Evolutionary conservation across 2,329 filamentous ascomycete species (phyloP).

Genomic region (Xylaria multiplex): DNA sequence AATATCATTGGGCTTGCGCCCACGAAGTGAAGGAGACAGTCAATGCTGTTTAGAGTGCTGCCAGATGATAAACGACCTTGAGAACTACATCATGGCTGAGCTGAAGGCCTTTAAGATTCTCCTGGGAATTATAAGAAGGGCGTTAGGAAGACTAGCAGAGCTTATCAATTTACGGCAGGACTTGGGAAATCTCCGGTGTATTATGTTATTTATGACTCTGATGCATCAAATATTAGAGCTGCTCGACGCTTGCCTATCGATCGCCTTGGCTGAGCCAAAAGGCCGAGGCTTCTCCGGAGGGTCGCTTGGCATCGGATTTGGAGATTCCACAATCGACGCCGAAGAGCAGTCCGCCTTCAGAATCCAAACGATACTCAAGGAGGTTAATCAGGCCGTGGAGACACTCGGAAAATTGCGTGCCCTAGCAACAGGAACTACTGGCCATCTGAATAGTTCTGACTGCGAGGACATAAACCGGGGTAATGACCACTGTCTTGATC

Average conservation of each 20-base stretch:
- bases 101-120: slow-evolving; percentile 29
- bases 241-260: not conserved
- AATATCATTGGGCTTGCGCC: slow-evolving; percentile 11
- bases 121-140: slow-evolving; percentile 18
- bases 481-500: no score
- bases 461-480: no score
- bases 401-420: no score
- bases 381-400: no score
- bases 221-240: slow-evolving; percentile 35
- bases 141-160: slow-evolving; percentile 13
- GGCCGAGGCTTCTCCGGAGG: no score
- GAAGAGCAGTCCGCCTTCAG: no score
- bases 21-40: slow-evolving; percentile 24
- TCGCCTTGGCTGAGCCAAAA: no score
- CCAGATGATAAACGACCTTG: slow-evolving; percentile 31
- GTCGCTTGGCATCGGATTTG: no score
- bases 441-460: no score
- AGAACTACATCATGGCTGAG: slow-evolving; percentile 30
- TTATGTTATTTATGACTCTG: slow-evolving; percentile 27
- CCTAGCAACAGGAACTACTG: no score
- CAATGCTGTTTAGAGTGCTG: slow-evolving; percentile 29
- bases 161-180: slow-evolving; percentile 20
- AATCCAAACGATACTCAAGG: no score
- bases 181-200: slow-evolving; percentile 26
- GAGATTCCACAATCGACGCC: no score